Percentiles rank a stretch among this genome's conserved stretches.
Conservation (phyloP, 2,329 filamentous ascomycete species). For the Berkeleyomyces rouxiae region DNA sequence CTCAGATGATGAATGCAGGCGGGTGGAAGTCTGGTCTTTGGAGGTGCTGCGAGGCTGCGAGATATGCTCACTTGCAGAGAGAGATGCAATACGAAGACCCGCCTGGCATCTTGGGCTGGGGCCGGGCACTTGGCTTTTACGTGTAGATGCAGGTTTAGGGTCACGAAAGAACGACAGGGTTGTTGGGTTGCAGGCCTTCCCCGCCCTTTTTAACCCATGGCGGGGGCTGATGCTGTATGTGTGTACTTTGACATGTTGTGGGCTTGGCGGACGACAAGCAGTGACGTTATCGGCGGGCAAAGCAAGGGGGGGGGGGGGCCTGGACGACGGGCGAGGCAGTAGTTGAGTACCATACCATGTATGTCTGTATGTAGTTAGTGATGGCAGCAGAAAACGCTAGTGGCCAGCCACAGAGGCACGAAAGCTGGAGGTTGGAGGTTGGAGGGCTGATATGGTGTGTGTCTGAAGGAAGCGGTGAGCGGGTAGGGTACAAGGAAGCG, state of each 20-base stretch:
- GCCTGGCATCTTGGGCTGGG: no score
- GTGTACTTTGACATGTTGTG: background rate
- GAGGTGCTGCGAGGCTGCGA: no score
- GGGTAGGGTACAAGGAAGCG: background rate
- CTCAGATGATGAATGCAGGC: no score
- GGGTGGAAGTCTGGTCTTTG: no score
- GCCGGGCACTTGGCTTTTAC: no score
- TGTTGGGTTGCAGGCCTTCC: background rate
- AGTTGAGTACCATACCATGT: background rate
- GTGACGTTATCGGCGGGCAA: background rate
- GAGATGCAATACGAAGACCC: no score
- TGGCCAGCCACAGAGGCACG: no score
- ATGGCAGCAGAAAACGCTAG: no score
- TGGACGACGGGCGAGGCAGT: background rate
- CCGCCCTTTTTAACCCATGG: background rate
- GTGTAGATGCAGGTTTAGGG: no score
- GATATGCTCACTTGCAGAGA: no score
- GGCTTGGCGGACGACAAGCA: background rate
- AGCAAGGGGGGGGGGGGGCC: background rate
- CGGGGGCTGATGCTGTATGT: background rate
- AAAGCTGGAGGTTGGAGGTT: no score
- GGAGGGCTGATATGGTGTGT: no score
- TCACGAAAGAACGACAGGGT: background rate
- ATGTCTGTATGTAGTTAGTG: background rate
- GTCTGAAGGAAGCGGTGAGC: background rate